Conservation (phyloP, 768 basidiomycete genomes). For the Rhodotorula kratochvilovae region DNA sequence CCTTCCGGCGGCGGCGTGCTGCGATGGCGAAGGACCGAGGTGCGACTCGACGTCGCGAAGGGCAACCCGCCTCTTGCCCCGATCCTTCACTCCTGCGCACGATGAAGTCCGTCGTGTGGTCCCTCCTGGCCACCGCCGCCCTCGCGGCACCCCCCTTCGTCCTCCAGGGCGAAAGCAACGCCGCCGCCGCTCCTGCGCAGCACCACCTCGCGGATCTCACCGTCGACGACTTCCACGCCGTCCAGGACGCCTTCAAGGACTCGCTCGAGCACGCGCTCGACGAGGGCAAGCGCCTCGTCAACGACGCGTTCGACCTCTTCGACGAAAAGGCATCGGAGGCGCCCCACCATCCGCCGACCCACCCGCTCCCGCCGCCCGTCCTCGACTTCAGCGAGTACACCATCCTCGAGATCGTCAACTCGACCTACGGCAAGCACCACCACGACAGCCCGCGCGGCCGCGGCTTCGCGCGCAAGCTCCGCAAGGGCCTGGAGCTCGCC, state of each 20-base stretch:
- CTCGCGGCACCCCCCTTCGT: slow-evolving; percentile 6
- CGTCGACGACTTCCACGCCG: slow-evolving; percentile 23
- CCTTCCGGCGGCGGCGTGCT: too few species aligned
- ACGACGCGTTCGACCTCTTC: not conserved
- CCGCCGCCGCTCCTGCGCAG: not conserved
- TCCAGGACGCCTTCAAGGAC: slow-evolving; percentile 9
- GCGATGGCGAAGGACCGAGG: not conserved
- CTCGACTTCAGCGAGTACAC: slow-evolving; percentile 40
- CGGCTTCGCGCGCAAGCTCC: not conserved
- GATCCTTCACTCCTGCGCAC: not conserved
- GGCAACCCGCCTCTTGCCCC: not conserved
- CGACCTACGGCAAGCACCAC: slow-evolving; percentile 27
- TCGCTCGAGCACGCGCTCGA: not conserved
- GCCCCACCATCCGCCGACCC: slow-evolving; percentile 1
- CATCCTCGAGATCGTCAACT: slow-evolving; percentile 43
- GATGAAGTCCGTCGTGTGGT: not conserved
- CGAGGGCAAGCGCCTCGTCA: not conserved
- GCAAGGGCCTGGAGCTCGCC: not conserved
- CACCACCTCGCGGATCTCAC: slow-evolving; percentile 6
- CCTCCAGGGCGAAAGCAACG: slow-evolving; percentile 1
- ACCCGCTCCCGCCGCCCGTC: slow-evolving; percentile 13
- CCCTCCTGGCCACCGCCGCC: not conserved
- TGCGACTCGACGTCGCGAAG: not conserved
- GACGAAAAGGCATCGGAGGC: not conserved
- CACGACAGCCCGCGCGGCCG: not conserved